These are phyloP conservation scores for Cercospora zeae-maydis DNA, from an alignment of 2,329 filamentous ascomycete genomes.

Conservation along the genomic window DNA sequence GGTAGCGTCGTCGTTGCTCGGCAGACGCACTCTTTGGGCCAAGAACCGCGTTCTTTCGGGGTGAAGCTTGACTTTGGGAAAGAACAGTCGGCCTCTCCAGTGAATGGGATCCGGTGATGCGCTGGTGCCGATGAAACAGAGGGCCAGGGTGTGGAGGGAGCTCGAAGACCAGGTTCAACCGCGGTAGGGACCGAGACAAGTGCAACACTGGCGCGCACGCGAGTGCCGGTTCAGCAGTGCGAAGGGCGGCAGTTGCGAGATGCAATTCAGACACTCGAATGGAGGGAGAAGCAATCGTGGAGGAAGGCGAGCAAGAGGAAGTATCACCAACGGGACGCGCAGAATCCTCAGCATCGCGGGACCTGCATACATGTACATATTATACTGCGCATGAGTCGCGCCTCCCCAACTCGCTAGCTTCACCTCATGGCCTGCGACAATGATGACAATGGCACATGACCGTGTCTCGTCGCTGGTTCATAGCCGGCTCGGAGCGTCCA, in stretches of 20 bases:
- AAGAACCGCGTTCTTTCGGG: neutral
- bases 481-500: neutral
- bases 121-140: constrained; percentile 2
- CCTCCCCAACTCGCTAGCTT: neutral
- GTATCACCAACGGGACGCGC: neutral
- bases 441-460: neutral
- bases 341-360: neutral
- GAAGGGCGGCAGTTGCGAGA: neutral
- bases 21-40: neutral
- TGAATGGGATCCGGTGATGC: neutral
- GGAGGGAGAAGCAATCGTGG: neutral
- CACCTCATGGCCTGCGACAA: no score
- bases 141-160: neutral
- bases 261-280: neutral
- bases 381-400: neutral
- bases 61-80: neutral
- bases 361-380: constrained; percentile 13
- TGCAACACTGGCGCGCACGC: constrained; percentile 13
- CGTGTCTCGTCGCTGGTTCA: neutral
- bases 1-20: neutral
- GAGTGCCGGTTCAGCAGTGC: neutral
- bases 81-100: neutral
- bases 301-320: neutral
- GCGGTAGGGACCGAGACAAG: constrained; percentile 17
- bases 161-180: constrained; percentile 15